A percentile compares a stretch with the other conserved stretches of the same genome.
Evolutionary conservation across 2,329 filamentous ascomycete species (phyloP).

Genomic region (Trichophyton mentagrophytes): DNA sequence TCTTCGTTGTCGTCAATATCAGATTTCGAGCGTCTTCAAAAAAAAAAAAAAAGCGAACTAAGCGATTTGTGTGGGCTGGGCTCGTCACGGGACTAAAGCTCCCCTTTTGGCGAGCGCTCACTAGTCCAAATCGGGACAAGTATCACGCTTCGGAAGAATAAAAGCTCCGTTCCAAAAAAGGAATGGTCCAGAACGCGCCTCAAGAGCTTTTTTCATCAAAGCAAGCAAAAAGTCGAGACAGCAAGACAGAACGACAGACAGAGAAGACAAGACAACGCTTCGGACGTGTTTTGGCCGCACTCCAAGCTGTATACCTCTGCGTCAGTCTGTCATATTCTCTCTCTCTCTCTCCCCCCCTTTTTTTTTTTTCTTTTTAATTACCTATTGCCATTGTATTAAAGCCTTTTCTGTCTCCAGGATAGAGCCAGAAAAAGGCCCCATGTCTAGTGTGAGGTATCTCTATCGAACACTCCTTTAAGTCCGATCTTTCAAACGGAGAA

Average conservation of each 20-base stretch:
- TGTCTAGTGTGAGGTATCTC: not conserved
- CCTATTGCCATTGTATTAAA: not conserved
- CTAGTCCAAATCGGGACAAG: constrained; percentile 17
- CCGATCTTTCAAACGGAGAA: not conserved
- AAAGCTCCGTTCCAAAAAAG: constrained; percentile 20
- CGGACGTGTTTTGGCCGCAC: not conserved
- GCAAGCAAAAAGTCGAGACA: not conserved
- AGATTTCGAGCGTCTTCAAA: constrained; percentile 17
- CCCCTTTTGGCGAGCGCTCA: constrained; percentile 23
- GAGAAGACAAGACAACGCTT: not conserved
- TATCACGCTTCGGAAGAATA: not conserved
- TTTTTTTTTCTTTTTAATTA: not conserved
- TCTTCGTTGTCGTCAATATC: constrained; percentile 31
- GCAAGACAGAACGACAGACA: not conserved
- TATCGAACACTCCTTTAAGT: not conserved
- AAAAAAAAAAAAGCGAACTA: constrained; percentile 14
- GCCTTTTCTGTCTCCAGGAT: not conserved
- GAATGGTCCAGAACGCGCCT: not conserved
- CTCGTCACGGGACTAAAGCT: constrained; percentile 3
- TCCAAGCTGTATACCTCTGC: not conserved
- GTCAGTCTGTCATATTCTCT: not conserved
- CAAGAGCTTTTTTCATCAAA: not conserved
- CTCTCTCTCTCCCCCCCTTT: not conserved
- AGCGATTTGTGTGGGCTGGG: constrained; percentile 33
- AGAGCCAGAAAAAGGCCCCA: not conserved